Conservation (phyloP, 306 rosid species). For the Glycine soja region DNA sequence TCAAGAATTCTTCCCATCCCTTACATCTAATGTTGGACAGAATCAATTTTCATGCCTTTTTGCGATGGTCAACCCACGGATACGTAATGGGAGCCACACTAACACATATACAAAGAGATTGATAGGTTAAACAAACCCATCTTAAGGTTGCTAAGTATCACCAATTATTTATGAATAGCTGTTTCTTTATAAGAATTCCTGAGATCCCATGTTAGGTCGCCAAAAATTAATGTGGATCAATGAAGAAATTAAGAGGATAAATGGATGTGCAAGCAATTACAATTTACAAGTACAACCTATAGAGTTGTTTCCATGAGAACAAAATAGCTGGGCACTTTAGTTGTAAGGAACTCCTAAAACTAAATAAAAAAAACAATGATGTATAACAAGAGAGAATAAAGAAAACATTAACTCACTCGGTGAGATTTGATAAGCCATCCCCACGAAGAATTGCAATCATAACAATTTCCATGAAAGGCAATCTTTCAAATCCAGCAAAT, state of each 20-base stretch:
- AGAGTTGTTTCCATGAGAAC: neutral
- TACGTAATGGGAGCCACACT: neutral
- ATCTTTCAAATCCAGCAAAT: constrained; percentile 58
- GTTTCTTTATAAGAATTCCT: neutral
- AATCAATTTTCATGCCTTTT: neutral
- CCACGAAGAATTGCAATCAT: constrained; percentile 46
- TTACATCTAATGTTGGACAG: neutral
- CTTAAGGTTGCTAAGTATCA: neutral
- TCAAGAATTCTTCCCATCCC: neutral
- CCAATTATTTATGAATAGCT: neutral
- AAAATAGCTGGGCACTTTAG: neutral
- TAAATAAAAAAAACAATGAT: neutral
- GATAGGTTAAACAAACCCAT: neutral
- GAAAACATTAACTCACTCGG: neutral
- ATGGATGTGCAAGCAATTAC: neutral
- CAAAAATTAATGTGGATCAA: neutral
- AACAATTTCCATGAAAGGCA: constrained; percentile 67
- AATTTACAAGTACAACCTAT: neutral
- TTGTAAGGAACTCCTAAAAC: neutral
- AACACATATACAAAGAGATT: neutral
- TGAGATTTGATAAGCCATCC: neutral
- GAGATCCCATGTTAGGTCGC: neutral
- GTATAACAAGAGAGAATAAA: neutral
- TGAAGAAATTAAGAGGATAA: neutral
- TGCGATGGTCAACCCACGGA: neutral